A percentile compares a stretch with the other conserved stretches of the same genome.
Conservation (phyloP, 352 stramenopile species). For the Phytopythium chamaehyphon region DNA sequence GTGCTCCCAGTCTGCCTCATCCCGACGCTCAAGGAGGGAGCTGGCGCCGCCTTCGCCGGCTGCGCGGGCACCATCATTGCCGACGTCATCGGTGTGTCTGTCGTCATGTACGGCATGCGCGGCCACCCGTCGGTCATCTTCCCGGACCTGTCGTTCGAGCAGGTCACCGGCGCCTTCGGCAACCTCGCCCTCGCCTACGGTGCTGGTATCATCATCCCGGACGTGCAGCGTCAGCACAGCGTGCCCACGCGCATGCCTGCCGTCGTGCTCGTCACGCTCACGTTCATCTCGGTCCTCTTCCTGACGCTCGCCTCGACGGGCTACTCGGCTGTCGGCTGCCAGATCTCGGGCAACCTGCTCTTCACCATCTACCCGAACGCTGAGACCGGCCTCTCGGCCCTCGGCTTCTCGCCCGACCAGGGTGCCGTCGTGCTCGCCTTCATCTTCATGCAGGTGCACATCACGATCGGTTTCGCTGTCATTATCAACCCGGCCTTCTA, state of each 20-base stretch:
- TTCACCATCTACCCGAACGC: constrained; percentile 33
- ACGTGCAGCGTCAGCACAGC: too few relatives aligned
- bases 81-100: constrained; percentile 37
- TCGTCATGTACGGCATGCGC: constrained; percentile 45
- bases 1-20: constrained; percentile 38
- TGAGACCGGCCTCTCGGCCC: constrained; percentile 19
- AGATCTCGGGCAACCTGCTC: too few relatives aligned
- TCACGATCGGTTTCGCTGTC: constrained; percentile 36
- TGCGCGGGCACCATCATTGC: constrained; percentile 50
- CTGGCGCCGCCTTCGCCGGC: constrained; percentile 40
- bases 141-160: constrained; percentile 42
- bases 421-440: constrained; percentile 38
- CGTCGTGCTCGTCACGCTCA: too few relatives aligned
- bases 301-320: too few relatives aligned
- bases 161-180: constrained; percentile 27
- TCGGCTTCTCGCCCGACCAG: constrained; percentile 39
- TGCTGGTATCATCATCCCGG: too few relatives aligned
- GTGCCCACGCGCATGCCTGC: too few relatives aligned
- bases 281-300: too few relatives aligned
- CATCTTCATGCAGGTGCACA: constrained; percentile 35
- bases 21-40: constrained; percentile 47
- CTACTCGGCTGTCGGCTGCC: too few relatives aligned
- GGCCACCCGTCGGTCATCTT: constrained; percentile 36
- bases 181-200: too few relatives aligned
- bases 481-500: constrained; percentile 50